Percentiles rank a stretch among this genome's conserved stretches.
phyloP scores from a whole-genome alignment of 1,284 basidiomycete genomes.

The Pseudomicrostroma phylloplanum region DNA sequence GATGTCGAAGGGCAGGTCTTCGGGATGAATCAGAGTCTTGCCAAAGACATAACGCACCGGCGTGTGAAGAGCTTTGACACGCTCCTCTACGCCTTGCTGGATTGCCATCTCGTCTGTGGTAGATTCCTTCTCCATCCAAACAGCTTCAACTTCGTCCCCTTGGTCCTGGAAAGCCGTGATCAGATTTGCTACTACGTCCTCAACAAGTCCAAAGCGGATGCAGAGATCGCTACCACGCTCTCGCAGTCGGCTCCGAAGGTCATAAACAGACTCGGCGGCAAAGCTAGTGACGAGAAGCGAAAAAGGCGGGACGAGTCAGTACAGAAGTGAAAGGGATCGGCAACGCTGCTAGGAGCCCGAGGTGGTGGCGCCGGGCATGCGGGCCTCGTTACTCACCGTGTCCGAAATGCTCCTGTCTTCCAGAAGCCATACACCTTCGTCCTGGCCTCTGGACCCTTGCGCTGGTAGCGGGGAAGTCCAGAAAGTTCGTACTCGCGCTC shows the following conservation, averaged over 20 bases:
- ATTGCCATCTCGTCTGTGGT: conserved; percentile 33
- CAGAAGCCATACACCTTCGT: conserved; percentile 55
- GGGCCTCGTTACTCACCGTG: conserved; percentile 29
- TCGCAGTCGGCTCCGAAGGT: conserved; percentile 53
- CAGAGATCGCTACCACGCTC: conserved; percentile 54
- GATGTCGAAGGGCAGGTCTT: conserved; percentile 54
- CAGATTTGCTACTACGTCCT: conserved; percentile 46
- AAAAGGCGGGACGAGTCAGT: not conserved
- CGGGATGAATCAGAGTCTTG: conserved; percentile 48
- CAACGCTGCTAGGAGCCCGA: not conserved
- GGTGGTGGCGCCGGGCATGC: not conserved
- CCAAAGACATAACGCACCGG: conserved; percentile 35
- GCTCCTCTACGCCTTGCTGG: conserved; percentile 27
- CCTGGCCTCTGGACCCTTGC: conserved; percentile 47
- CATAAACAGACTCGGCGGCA: conserved; percentile 56
- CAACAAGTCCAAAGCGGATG: conserved; percentile 56
- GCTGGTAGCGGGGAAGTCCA: conserved; percentile 52
- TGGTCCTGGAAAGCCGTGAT: conserved; percentile 29
- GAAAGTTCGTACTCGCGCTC: conserved; percentile 56
- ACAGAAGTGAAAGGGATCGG: not conserved
- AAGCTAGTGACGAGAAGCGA: conserved; percentile 41
- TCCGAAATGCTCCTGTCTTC: conserved; percentile 54
- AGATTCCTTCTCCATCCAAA: conserved; percentile 46
- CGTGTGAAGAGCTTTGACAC: conserved; percentile 24
- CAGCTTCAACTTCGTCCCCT: conserved; percentile 39